phyloP scores from a whole-genome alignment of 2,329 filamentous ascomycete genomes.

The Hypoxylon sp. region DNA sequence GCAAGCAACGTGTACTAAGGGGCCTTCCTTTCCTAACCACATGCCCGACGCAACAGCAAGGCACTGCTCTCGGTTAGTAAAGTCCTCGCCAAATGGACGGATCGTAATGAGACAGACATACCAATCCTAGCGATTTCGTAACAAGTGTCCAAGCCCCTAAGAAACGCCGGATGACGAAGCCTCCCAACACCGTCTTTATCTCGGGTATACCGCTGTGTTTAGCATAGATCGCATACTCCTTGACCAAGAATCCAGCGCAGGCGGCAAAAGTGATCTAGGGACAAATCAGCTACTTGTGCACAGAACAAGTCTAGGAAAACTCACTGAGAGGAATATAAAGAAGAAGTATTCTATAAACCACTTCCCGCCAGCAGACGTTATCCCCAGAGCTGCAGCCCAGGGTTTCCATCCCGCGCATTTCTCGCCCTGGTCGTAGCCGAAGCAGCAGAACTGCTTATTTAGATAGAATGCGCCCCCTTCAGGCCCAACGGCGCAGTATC shows the following conservation, averaged over 20 bases:
- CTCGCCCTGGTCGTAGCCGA: slow-evolving; percentile 85
- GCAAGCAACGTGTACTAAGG: slow-evolving; percentile 94
- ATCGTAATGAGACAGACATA: slow-evolving; percentile 55
- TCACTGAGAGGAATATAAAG: slow-evolving; percentile 85
- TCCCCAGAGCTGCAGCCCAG: slow-evolving; percentile 82
- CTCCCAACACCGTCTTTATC: slow-evolving; percentile 95
- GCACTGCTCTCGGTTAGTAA: slow-evolving; percentile 66
- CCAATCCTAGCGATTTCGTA: slow-evolving; percentile 89
- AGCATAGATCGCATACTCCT: slow-evolving; percentile 86
- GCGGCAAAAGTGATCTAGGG: slow-evolving; percentile 79
- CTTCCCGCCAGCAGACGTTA: slow-evolving; percentile 72
- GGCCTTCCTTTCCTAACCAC: slow-evolving; percentile 97
- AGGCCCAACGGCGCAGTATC: slow-evolving; percentile 79
- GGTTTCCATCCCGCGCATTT: slow-evolving; percentile 88
- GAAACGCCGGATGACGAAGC: slow-evolving; percentile 91
- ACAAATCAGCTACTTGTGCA: slow-evolving; percentile 38
- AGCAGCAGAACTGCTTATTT: slow-evolving; percentile 92
- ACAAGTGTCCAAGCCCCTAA: slow-evolving; percentile 88
- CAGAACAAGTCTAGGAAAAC: slow-evolving; percentile 45
- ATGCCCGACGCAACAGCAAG: slow-evolving; percentile 92
- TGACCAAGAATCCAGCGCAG: slow-evolving; percentile 81
- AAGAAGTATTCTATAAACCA: slow-evolving; percentile 91
- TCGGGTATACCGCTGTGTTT: slow-evolving; percentile 97
- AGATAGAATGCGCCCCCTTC: slow-evolving; percentile 92
- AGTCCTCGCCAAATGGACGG: neutral